Percentiles rank a stretch among this genome's conserved stretches.
phyloP scores from a whole-genome alignment of 1,284 basidiomycete species.

The Sporisorium sorghi region DNA sequence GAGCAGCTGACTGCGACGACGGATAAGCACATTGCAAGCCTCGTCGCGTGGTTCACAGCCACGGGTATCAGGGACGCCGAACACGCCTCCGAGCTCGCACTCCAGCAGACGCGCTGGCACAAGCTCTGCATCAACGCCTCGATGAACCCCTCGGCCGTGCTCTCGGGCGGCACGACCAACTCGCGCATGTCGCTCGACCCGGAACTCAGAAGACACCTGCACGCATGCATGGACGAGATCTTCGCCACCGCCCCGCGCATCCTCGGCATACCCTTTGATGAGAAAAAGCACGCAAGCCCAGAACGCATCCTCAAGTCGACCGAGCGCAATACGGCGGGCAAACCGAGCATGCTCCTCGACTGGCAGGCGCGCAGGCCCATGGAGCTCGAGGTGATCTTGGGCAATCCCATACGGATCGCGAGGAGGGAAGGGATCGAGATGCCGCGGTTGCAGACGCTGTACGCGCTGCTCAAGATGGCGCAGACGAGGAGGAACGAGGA shows the following conservation, averaged over 20 bases:
- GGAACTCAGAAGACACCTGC: slow-evolving; percentile 68
- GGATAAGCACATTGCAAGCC: slow-evolving; percentile 32
- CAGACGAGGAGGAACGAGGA: slow-evolving; percentile 58
- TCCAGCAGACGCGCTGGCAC: slow-evolving; percentile 72
- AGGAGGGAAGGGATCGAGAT: slow-evolving; percentile 68
- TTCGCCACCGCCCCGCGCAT: slow-evolving; percentile 69
- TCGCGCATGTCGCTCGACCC: slow-evolving; percentile 69
- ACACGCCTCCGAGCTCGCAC: slow-evolving; percentile 66
- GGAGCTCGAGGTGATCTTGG: slow-evolving; percentile 71
- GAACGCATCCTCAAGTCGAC: slow-evolving; percentile 69
- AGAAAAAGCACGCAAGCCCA: slow-evolving; percentile 67
- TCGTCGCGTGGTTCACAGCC: slow-evolving; percentile 64
- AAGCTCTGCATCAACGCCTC: slow-evolving; percentile 71
- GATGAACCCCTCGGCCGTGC: slow-evolving; percentile 71
- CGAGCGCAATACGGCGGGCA: slow-evolving; percentile 69
- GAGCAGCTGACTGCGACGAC: slow-evolving; percentile 18
- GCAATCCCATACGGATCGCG: slow-evolving; percentile 68
- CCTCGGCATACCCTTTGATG: slow-evolving; percentile 68
- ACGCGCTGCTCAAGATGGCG: slow-evolving; percentile 70
- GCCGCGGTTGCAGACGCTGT: slow-evolving; percentile 70
- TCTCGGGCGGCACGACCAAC: slow-evolving; percentile 70
- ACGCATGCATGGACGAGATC: slow-evolving; percentile 71
- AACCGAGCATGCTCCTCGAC: slow-evolving; percentile 71
- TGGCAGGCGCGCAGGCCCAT: slow-evolving; percentile 70
- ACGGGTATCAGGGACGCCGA: slow-evolving; percentile 71